Evolutionary conservation across 495 filamentous ascomycete genomes (phyloP), one percentile per base, ranked within the genome.

Genomic region (Collariella sp.): DNA sequence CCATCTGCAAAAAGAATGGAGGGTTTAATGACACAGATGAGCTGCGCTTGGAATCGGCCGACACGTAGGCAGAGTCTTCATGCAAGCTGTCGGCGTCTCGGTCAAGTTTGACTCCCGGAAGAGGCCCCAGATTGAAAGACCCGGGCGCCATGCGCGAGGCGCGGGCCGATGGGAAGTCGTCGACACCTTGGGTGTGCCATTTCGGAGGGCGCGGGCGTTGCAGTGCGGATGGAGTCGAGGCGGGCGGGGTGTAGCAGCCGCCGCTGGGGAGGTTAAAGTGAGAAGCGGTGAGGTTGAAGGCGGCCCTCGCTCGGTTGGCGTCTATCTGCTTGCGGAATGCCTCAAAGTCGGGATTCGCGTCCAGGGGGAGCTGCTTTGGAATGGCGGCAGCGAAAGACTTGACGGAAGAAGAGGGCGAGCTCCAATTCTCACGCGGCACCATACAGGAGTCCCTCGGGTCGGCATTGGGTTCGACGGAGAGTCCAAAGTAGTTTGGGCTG

Each of bases 401-500:
- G 31, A 87, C 72, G 38, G 80, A 82, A 5, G 86, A 83, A 10
- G 81, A 77, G 12, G 82, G 76, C 20, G 84, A 75, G 54, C 84
- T 86, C 83, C 85, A 90, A 70, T 85, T 85, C 58, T 82, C 79
- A 53, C 79, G 79, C 7, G 81, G 75, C 18, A 81, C 70, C 39
- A 75, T 71, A 44, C 74, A 75, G 2, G 85, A 85, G 45, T 81
- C 76, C 49, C 79, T 73, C n/a, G 78, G 67, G 57, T 86, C 83
- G 43, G 61, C 72, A 20, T 69, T 54, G 29, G 79, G 73, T 39
- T 91, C 85, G 48, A 86, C 70, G 26, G 76, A 71, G 44, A 93
- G 76, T 42, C 84, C 85, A 59, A 96, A 96, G 68, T 96, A 95
- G 64, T 85, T 88, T 18, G 88, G 85, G 63, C 85, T 88, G 18